Evolutionary conservation across 495 filamentous ascomycete species (phyloP), one percentile per base, ranked within the genome.

Genomic region (Penicillium mononematosum): DNA sequence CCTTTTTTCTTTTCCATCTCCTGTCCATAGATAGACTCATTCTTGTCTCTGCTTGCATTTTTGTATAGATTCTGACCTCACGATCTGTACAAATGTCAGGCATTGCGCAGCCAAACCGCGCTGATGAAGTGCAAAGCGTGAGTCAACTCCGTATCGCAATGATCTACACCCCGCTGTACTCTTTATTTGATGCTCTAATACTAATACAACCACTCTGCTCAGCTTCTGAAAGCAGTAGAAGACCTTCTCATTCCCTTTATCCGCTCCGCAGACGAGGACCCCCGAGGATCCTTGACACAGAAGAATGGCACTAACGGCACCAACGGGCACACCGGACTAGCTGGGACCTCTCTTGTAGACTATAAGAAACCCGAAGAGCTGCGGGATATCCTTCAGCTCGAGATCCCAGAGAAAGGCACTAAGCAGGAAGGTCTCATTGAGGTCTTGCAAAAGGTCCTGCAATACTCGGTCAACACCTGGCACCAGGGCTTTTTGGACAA

Each of bases 401-500:
- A 80, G 9, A 72, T 96, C 7, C 90, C 91, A 1, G 70, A 75
- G 12, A 72, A 81, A 44, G 88, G 88, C 10, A 73, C 75, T 36
- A 89, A 88, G 2, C 86, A 88, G 63, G 83, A 88, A 14, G 91
- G 91, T 0, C 68, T 96, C 49, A 70, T 93, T 20, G 68, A 82
- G 22, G 73, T 82, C 3, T 77, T 93, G 27, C 73, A 83, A 58
- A 80, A 84, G 61, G 76, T 95, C 32, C 77, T 96, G 50, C 78
- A 81, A 50, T 90, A 94, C 75, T 88, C 85, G 47, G 93, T 96
- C 63, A 98, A 98, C 72, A 97, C 93, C 32, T 98, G 93, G 92
- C 88, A 93, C 70, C 90, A 92, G 66, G 94, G 92, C 8, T 96
- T 98, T 73, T 72, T 97, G 68, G 90, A 96, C 72, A 96, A 96